Base-by-base conservation (phyloP, 768 basidiomycete species). In the Cystobasidiopsis lactophilus region DNA sequence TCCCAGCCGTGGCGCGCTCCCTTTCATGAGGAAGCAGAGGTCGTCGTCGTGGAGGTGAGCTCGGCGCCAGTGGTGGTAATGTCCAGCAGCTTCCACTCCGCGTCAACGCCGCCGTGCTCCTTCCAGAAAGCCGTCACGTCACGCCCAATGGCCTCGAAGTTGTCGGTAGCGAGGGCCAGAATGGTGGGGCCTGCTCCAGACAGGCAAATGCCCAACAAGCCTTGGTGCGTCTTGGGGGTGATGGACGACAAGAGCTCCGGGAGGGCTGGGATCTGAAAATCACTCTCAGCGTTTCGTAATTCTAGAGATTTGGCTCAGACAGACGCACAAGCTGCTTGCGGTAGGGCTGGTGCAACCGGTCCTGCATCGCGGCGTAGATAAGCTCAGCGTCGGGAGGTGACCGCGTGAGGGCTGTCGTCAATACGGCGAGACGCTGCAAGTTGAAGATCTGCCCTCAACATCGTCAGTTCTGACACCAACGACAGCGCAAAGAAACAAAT, bases 351-450 rank as follows among this genome's bases (percentile, higher is more conserved):
- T 98, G 93, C 14, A 98, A 75, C 50, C 83, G 78, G 68, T 98
- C 93, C 63, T 95, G 91, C 93, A 96, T 96, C 1, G 91, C 91
- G 65, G 96, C 91, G 66, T 91, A 96, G 53, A 96, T 95, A n/a
- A 98, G 76, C 21, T 79, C 82, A 0, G 93, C 78, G 64, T 98
- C 85, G 1, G 89, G 89, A 1, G 93, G 91, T 11, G 79, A 77
- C 62, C 81, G 79, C 2, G 77, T 81, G 11, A 98, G 75, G 0
- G 93, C 89, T 2, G 88, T 91, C 1, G 91, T 96, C 51, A 98
- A 73, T 27, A 98, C 93, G 0, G 91, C 93, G 14, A 98, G 71
- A 21, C 93, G 77, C 67, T 98, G 93, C 51, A 98, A 72, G 66
- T 98, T 98, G 72, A 96, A 98, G 14, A 98, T 80, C 93, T 98